Evolutionary conservation across 192 early-diverging fungal species (phyloP), one percentile per base, ranked within the genome.

Genomic region (Coemansia sp.): DNA sequence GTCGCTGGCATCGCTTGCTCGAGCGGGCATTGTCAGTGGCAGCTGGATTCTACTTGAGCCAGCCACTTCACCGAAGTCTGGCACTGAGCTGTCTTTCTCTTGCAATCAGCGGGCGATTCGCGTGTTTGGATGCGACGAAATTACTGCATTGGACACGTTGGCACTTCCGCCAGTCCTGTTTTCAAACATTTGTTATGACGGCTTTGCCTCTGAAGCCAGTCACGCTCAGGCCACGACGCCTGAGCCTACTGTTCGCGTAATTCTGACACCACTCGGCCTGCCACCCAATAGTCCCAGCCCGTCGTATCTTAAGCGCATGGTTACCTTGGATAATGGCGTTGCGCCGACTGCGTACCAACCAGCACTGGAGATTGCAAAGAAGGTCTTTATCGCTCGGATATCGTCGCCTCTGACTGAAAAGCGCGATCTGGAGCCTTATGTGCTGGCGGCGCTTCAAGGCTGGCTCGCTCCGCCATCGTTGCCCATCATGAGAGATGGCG

Each of bases 331-430:
- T 8, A 42, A n/a, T n/a, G 65, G 44, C 3, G 38, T 37, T 9
- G 38, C 68, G 4, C 31, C 29, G 17, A 15, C 46, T 12, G 12
- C 27, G 27, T 39, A 60, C 17, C 80, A 82, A 51, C 72, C 64
- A 21, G 68, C 80, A 5, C 64, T 77, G 17, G 72, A 57, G 25
- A 65, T 68, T 25, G 80, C 80, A 38, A 65, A 60, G 39, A 79
- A 74, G 51, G 74, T 74, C 5, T 65, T 62, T 12, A 62, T 84
- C 41, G 71, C 77, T 6, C 77, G 77, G 1, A 61, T 84, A 0
- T 76, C 77, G 0, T 84, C 82, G 36, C 82, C 82, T 15, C 72
- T 84, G 23, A 70, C 77, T 1, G 77, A 84, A 37, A 70, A 73
- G 19, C 77, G 73, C 12, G 82, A 84, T 45, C 21, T 84, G 9